Evolutionary conservation across 2,329 filamentous ascomycete genomes (phyloP), one percentile per base, ranked within the genome.

Genomic region (Neurospora sp.): DNA sequence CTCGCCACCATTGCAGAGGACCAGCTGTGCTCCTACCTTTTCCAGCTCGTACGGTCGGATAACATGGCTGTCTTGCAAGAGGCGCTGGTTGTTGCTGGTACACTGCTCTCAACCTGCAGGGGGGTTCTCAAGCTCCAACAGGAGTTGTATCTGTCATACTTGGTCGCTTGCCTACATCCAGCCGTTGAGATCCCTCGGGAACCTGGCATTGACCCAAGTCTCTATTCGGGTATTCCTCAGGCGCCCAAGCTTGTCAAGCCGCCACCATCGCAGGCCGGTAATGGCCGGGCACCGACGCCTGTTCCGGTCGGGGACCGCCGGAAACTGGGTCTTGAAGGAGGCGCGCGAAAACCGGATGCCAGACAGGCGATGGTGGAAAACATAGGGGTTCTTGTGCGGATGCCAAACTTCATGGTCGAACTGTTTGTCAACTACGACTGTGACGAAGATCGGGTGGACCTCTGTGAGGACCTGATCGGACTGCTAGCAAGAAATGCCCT

Each of bases 361-460:
- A 88, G 96, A 74, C 96, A 99, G 83, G 94, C 96, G 39, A 99
- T 99, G 96, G 93, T 99, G 4, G 96, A 99, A 81, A 97, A 92
- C 75, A 91, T 99, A 66, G 94, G 95, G 42, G 93, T 95, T 69
- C 84, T 99, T 71, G 92, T 93, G 43, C 88, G 96, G 58, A 97
- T 99, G 84, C 93, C 96, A 0, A 94, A 90, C 58, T 99, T 96
- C 78, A 93, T 98, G 89, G 89, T 91, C 11, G 96, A 99, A 79
- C 85, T 99, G 8, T 99, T 97, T 78, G 89, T 98, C 80, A 99
- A 99, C 80, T 99, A 98, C 78, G 96, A 99, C 79, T 99, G 95
- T 77, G 94, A 98, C 77, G 90, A 93, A 68, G 93, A 99, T 77
- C 88, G 94, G 67, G 90, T 90, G 68, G 96, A 99, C 81, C 82